phyloP scores from a whole-genome alignment of 208 protist species.

The Wallacemonas collosoma region DNA sequence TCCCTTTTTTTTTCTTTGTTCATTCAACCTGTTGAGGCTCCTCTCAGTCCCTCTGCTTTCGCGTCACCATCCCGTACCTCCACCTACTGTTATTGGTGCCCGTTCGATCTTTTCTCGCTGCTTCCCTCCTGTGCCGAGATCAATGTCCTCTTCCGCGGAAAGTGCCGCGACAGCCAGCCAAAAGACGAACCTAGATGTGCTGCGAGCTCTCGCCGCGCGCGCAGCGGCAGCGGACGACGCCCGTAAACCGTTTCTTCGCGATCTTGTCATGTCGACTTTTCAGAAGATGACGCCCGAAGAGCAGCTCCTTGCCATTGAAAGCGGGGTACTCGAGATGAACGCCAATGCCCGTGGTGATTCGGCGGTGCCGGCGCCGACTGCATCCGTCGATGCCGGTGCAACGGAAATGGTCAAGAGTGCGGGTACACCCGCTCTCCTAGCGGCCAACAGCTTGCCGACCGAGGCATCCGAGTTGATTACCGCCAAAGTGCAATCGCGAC shows the following conservation, averaged over 20 bases:
- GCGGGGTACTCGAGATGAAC: conserved; percentile 12
- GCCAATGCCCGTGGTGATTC: not conserved
- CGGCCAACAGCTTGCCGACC: not conserved
- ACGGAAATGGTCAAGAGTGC: not conserved
- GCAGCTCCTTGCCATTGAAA: conserved; percentile 10
- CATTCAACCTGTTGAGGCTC: not conserved
- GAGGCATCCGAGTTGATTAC: not conserved
- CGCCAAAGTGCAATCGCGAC: not conserved
- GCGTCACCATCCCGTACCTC: too few species aligned
- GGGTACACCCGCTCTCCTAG: too few species aligned
- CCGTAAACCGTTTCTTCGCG: not conserved
- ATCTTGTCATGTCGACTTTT: conserved; percentile 16
- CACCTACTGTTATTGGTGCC: too few species aligned
- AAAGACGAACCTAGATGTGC: conserved; percentile 11
- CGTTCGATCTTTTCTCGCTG: too few species aligned
- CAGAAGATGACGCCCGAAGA: not conserved
- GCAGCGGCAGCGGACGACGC: not conserved
- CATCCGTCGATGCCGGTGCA: not conserved
- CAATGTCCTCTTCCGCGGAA: not conserved
- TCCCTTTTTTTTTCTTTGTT: conserved; percentile 1
- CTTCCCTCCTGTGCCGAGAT: too few species aligned
- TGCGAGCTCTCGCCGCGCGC: conserved; percentile 7
- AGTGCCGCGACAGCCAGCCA: not conserved
- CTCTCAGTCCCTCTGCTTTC: not conserved
- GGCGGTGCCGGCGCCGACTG: not conserved